Evolutionary conservation across 108 stramenopile species (phyloP).

Genomic region (Pinguiococcus pyrenoidosus): DNA sequence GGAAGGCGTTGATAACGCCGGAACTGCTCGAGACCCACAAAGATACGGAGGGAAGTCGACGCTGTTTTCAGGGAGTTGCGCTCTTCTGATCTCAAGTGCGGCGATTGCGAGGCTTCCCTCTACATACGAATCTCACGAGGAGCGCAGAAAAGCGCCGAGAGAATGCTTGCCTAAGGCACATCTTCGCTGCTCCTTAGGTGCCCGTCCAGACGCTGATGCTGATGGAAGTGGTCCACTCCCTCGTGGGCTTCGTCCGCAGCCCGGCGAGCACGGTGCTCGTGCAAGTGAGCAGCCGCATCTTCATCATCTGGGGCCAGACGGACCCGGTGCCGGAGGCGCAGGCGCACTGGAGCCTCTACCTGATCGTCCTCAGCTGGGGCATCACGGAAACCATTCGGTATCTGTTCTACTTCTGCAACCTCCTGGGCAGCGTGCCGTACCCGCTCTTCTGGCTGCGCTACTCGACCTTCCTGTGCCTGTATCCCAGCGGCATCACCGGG

Average conservation of each 20-base stretch:
- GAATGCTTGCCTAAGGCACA: neutral
- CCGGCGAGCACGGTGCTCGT: slow-evolving; percentile 73
- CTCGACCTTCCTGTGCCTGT: slow-evolving; percentile 78
- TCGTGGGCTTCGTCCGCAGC: slow-evolving; percentile 71
- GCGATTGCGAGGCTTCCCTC: slow-evolving; percentile 4
- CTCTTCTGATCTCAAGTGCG: no score
- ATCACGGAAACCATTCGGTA: slow-evolving; percentile 83
- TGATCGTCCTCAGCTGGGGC: slow-evolving; percentile 76
- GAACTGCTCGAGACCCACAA: no score
- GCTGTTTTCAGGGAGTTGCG: no score
- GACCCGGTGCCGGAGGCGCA: slow-evolving; percentile 51
- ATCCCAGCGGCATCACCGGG: slow-evolving; percentile 59
- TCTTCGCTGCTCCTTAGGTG: slow-evolving; percentile 35
- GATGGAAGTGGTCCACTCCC: slow-evolving; percentile 77
- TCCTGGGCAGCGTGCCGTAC: slow-evolving; percentile 45
- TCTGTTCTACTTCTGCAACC: slow-evolving; percentile 73
- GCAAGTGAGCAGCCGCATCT: slow-evolving; percentile 75
- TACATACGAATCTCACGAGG: slow-evolving; percentile 7
- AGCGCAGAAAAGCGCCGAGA: slow-evolving; percentile 12
- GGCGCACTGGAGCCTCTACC: slow-evolving; percentile 58
- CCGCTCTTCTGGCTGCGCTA: slow-evolving; percentile 92
- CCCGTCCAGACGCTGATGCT: slow-evolving; percentile 58
- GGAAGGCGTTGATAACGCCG: no score
- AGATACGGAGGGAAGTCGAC: no score
- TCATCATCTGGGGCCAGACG: slow-evolving; percentile 59